Conservation (phyloP, 768 basidiomycete species). For the Pleurotus citrinopileatus region DNA sequence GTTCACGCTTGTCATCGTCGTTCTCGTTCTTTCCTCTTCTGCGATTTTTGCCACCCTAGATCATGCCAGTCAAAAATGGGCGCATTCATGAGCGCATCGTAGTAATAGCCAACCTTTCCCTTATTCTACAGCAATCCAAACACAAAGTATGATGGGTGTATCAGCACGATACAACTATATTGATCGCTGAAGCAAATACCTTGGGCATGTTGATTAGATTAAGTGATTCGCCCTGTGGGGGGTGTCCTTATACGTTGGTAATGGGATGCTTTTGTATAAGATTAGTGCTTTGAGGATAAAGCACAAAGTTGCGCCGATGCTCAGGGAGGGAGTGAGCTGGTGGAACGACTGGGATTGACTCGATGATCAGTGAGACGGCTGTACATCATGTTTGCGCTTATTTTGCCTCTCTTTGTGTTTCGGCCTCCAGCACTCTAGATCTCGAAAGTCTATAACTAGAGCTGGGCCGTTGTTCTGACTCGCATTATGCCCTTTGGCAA, state of each 20-base stretch:
- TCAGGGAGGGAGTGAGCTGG: background rate
- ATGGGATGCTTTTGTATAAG: background rate
- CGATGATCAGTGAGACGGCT: background rate
- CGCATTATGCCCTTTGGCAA: too few species aligned
- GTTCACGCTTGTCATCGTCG: slow-evolving; percentile 97
- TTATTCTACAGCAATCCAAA: slow-evolving; percentile 49
- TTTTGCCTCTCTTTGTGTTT: too few species aligned
- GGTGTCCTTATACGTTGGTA: background rate
- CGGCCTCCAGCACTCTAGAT: too few species aligned
- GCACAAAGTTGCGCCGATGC: slow-evolving; percentile 4
- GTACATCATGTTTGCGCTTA: background rate
- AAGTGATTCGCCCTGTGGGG: background rate
- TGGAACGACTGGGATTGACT: slow-evolving; percentile 1
- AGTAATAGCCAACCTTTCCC: too few species aligned
- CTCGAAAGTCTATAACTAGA: too few species aligned
- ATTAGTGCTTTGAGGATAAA: background rate
- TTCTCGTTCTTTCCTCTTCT: slow-evolving; percentile 99
- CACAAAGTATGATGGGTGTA: slow-evolving; percentile 16
- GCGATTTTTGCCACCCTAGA: slow-evolving; percentile 97
- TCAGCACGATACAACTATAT: slow-evolving; percentile 12
- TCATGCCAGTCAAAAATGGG: too few species aligned
- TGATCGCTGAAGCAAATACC: slow-evolving; percentile 26
- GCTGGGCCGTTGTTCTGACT: too few species aligned
- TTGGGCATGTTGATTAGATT: slow-evolving; percentile 41
- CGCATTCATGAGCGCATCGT: too few species aligned